A percentile compares a stretch with the other conserved stretches of the same genome.
phyloP scores from a whole-genome alignment of 306 rosid species.

The Luffa acutangula region DNA sequence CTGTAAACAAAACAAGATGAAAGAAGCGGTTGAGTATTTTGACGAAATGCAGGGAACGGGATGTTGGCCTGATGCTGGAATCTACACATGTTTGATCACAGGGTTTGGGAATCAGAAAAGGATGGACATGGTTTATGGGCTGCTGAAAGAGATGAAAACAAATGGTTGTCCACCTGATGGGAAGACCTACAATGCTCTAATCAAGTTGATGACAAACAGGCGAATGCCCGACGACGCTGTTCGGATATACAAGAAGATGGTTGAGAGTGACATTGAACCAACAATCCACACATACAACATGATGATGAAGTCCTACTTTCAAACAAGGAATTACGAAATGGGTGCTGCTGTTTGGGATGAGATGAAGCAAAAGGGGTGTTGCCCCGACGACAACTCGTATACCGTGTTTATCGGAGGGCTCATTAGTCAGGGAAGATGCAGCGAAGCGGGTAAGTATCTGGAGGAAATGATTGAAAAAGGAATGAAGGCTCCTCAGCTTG shows the following conservation, averaged over 20 bases:
- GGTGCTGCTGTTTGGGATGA: slow-evolving; percentile 59
- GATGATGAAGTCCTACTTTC: slow-evolving; percentile 82
- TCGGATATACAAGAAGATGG: slow-evolving; percentile 68
- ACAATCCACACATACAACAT: slow-evolving; percentile 77
- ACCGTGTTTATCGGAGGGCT: slow-evolving; percentile 69
- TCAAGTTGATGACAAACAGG: slow-evolving; percentile 59
- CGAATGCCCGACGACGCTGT: slow-evolving; percentile 73
- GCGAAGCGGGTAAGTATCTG: slow-evolving; percentile 63
- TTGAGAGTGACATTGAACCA: slow-evolving; percentile 46
- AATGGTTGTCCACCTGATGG: slow-evolving; percentile 64
- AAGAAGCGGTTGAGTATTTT: slow-evolving; percentile 51
- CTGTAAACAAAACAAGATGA: slow-evolving; percentile 59
- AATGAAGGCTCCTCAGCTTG: slow-evolving; percentile 88
- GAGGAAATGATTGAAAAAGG: slow-evolving; percentile 84
- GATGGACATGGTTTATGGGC: slow-evolving; percentile 48
- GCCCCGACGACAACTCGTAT: slow-evolving; percentile 82
- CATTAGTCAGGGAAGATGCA: slow-evolving; percentile 52
- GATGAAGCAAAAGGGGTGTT: slow-evolving; percentile 59
- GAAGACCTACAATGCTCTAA: slow-evolving; percentile 61
- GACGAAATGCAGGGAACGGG: slow-evolving; percentile 52
- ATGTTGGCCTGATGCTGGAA: slow-evolving; percentile 45
- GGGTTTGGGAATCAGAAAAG: slow-evolving; percentile 80
- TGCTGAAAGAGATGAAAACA: slow-evolving; percentile 54
- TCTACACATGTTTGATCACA: slow-evolving; percentile 67
- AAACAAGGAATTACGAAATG: slow-evolving; percentile 50